Base-by-base conservation (phyloP, 208 protist species). In the Acanthamoeba divionensis region DNA sequence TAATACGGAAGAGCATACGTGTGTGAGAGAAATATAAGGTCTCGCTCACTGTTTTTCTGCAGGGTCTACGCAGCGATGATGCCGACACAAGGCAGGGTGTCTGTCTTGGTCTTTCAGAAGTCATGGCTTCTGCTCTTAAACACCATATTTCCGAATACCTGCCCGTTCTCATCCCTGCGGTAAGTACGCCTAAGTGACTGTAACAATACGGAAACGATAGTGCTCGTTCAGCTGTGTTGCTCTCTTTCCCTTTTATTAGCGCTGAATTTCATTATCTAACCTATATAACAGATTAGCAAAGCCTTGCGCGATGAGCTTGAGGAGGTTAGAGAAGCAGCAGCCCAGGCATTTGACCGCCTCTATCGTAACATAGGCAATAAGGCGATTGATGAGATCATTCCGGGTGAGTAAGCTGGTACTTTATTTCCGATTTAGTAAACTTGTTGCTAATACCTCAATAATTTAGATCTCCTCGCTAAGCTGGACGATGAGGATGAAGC, bases 351-450 rank as follows among this genome's bases (percentile, higher is more conserved):
- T 71, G 91, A 95, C 80, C 67, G 80, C 44, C 89, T 97, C 21
- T 90, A 94, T 89, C 24, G 55, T 9, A 73, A 47, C 9, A 63
- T 96, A 45, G 94, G 94, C 26, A 21, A 12, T 13, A 90, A 92
- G 38, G 94, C 93, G 10, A 90, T 96, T 33, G 93, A 97, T 63
- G 95, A 96, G 36, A 94, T 97, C 44, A 41, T 97, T 3, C 95
- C 93, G 36, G 44, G 50, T 60, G 55, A 44, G 38, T 73, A 1
- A 15, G 18, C 65, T 6, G 10, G 9, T 7, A 52, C 65, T 1
- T 13, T 41, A 47, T 73, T 47, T 24, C 1, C 24, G 26, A 26
- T 29, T 55, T 41, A n/a, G 36, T 41, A 5, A 41, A 41, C 36
- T 41, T 41, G 36, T 5, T 41, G 36, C 36, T 54, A 26, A 21